Evolutionary conservation across 108 stramenopile genomes (phyloP).

Genomic region (Cyclostephanos invisitatus): DNA sequence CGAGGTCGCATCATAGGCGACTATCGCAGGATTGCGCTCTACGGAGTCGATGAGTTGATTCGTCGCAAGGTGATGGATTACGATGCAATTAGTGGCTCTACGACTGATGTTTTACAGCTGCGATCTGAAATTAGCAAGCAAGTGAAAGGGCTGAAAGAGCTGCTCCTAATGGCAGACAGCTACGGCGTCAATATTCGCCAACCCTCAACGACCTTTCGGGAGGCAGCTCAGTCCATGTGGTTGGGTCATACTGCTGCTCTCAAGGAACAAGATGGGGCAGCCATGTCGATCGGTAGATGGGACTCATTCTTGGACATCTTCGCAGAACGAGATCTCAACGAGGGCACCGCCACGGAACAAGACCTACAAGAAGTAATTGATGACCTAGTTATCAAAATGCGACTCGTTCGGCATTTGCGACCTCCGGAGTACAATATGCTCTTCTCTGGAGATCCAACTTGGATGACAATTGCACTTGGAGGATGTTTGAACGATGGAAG

Average conservation of each 20-base stretch:
- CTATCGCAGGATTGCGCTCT: conserved; percentile 66
- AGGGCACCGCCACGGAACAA: conserved; percentile 55
- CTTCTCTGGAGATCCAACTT: conserved; percentile 68
- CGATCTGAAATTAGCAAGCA: conserved; percentile 60
- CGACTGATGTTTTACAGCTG: conserved; percentile 48
- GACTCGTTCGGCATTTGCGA: conserved; percentile 59
- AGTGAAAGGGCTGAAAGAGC: conserved; percentile 57
- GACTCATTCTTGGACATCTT: conserved; percentile 70
- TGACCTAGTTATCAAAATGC: conserved; percentile 52
- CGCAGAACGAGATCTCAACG: conserved; percentile 52
- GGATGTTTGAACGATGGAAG: conserved; percentile 51
- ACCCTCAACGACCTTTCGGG: conserved; percentile 56
- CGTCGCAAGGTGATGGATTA: conserved; percentile 59
- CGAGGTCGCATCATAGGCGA: conserved; percentile 70
- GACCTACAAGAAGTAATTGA: conserved; percentile 67
- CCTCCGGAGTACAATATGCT: conserved; percentile 71
- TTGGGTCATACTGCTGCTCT: conserved; percentile 68
- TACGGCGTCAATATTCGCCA: conserved; percentile 61
- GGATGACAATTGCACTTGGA: conserved; percentile 63
- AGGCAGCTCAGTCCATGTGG: conserved; percentile 68
- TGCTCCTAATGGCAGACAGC: conserved; percentile 55
- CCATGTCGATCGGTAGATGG: conserved; percentile 70
- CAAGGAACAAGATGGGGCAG: conserved; percentile 76
- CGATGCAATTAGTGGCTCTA: conserved; percentile 43
- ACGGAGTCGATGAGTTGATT: conserved; percentile 67